These are phyloP conservation scores for Crotalaria pallida DNA, from an alignment of 306 rosid species.

Conservation along the genomic window DNA sequence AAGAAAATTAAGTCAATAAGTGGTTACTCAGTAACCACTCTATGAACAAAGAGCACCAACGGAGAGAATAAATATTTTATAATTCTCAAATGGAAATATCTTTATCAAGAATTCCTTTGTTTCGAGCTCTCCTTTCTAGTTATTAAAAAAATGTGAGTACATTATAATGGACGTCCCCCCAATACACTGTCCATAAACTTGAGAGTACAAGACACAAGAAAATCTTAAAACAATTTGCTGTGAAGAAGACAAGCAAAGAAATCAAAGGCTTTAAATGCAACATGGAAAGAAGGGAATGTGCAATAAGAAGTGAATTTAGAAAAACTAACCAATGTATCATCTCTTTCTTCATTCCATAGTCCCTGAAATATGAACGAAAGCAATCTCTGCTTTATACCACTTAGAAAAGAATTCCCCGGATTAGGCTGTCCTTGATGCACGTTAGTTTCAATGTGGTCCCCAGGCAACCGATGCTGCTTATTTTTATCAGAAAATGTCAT, in stretches of 20 bases:
- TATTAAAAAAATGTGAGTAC: not conserved
- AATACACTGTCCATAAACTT: not conserved
- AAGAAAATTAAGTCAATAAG: not conserved
- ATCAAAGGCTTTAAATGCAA: not conserved
- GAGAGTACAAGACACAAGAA: not conserved
- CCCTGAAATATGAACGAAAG: constrained; percentile 89
- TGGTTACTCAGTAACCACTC: constrained; percentile 5
- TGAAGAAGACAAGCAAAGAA: not conserved
- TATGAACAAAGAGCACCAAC: not conserved
- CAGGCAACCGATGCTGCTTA: constrained; percentile 40
- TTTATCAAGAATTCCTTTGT: not conserved
- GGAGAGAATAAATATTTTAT: not conserved
- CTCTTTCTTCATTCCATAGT: constrained; percentile 82
- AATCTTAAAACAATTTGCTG: not conserved
- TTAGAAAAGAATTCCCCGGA: constrained; percentile 49
- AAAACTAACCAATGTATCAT: constrained; percentile 68
- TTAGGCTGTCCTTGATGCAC: constrained; percentile 42
- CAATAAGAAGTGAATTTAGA: constrained; percentile 22
- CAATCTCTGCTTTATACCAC: constrained; percentile 87
- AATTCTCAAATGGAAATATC: not conserved
- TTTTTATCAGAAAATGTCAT: constrained; percentile 41
- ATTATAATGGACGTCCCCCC: not conserved
- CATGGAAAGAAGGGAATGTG: constrained; percentile 10
- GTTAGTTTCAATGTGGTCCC: constrained; percentile 50
- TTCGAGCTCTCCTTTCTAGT: not conserved